These are phyloP conservation scores for Mentha longifolia DNA, from an alignment of 257 asterid species.

Conservation along the genomic window DNA sequence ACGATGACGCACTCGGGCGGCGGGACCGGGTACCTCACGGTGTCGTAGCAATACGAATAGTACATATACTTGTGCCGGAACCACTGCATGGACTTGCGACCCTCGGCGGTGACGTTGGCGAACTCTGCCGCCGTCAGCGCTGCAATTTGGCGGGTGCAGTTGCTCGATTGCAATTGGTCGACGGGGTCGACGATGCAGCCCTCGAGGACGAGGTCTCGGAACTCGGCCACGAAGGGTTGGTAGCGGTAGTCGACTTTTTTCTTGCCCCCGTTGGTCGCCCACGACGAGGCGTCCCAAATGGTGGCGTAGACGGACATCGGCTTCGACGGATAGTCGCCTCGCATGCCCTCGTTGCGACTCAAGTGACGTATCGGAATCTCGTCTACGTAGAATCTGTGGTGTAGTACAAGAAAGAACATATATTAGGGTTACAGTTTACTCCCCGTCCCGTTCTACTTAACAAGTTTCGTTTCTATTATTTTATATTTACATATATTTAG, in stretches of 20 bases:
- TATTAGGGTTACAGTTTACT: too few species aligned
- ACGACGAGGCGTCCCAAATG: conserved; percentile 92
- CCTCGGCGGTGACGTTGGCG: conserved; percentile 44
- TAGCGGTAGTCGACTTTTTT: conserved; percentile 67
- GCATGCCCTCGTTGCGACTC: conserved; percentile 49
- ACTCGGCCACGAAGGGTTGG: conserved; percentile 76
- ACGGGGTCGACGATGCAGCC: conserved; percentile 82
- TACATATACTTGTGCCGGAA: conserved; percentile 75
- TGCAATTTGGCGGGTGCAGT: conserved; percentile 56
- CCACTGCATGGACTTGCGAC: conserved; percentile 60
- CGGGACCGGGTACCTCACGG: conserved; percentile 62
- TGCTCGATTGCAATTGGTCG: conserved; percentile 71
- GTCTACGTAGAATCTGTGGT: conserved; percentile 75
- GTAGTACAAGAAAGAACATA: too few species aligned
- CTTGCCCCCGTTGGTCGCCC: conserved; percentile 96
- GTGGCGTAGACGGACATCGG: conserved; percentile 95
- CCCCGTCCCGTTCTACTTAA: too few species aligned
- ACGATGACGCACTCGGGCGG: conserved; percentile 78
- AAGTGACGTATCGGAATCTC: conserved; percentile 79
- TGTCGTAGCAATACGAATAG: conserved; percentile 79
- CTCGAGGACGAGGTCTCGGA: conserved; percentile 67
- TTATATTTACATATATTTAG: too few species aligned
- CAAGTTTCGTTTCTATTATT: too few species aligned
- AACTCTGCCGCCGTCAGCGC: conserved; percentile 41
- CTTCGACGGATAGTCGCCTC: conserved; percentile 85